Percentiles rank a stretch among this genome's conserved stretches.
phyloP scores from a whole-genome alignment of 2,329 filamentous ascomycete species.

The Alternaria dauci region DNA sequence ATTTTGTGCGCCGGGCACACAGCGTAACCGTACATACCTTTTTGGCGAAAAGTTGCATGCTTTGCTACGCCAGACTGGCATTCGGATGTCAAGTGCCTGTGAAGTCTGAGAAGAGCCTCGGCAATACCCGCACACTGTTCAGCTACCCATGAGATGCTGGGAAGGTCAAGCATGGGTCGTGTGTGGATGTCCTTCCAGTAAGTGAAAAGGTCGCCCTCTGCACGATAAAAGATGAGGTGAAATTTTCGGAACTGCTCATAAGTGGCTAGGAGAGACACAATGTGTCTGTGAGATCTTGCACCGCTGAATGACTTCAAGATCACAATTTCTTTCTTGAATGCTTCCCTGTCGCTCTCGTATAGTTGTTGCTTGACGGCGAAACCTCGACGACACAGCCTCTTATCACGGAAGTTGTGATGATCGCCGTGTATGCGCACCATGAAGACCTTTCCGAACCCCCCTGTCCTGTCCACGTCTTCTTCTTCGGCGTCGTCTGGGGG shows the following conservation, averaged over 20 bases:
- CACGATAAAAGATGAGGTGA: slow-evolving; percentile 29
- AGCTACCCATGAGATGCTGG: slow-evolving; percentile 19
- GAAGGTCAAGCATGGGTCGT: not conserved
- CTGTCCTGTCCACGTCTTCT: not conserved
- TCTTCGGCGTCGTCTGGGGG: not conserved
- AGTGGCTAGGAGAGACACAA: slow-evolving; percentile 26
- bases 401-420: slow-evolving; percentile 24
- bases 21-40: too few species aligned
- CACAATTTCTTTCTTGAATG: slow-evolving; percentile 15
- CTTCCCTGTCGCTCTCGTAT: slow-evolving; percentile 1
- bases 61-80: too few species aligned
- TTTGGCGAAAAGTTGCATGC: too few species aligned
- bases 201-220: slow-evolving; percentile 23
- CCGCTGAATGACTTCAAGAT: slow-evolving; percentile 28
- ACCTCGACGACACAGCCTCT: not conserved
- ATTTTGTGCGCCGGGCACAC: too few species aligned
- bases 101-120: not conserved
- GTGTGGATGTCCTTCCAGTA: slow-evolving; percentile 16
- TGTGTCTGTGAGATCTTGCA: slow-evolving; percentile 16
- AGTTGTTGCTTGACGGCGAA: slow-evolving; percentile 30
- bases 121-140: slow-evolving; percentile 26
- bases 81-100: too few species aligned
- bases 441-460: slow-evolving; percentile 23
- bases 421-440: slow-evolving; percentile 25
- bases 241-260: slow-evolving; percentile 28